A percentile compares a stretch with the other conserved stretches of the same genome.
These are phyloP conservation scores for Penicillium riverlandense DNA, from an alignment of 495 filamentous ascomycete genomes.

Conservation along the genomic window DNA sequence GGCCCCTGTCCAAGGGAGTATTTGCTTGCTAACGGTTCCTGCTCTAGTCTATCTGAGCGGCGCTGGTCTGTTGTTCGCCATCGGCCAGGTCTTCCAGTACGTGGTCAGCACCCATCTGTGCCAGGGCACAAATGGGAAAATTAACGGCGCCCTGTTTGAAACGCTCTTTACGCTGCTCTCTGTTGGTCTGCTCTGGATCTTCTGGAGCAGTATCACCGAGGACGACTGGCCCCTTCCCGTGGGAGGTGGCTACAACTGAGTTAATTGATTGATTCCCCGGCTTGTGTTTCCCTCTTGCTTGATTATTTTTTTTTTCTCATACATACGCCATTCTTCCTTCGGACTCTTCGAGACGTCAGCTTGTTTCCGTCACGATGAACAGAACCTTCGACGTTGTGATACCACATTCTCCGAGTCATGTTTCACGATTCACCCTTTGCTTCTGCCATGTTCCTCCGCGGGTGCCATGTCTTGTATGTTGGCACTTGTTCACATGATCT, in stretches of 20 bases:
- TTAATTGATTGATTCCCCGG: neutral
- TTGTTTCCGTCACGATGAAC: conserved; percentile 10
- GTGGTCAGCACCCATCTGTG: conserved; percentile 89
- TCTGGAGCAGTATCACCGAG: conserved; percentile 99
- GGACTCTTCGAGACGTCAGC: conserved; percentile 1
- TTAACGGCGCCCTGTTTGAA: conserved; percentile 90
- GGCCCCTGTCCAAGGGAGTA: neutral
- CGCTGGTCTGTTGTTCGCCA: conserved; percentile 75
- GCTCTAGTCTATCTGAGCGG: conserved; percentile 60
- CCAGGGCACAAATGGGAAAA: conserved; percentile 68
- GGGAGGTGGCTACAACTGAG: conserved; percentile 39
- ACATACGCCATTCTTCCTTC: conserved; percentile 12
- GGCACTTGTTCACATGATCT: conserved; percentile 4
- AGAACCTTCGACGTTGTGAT: conserved; percentile 21
- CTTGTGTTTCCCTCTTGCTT: conserved; percentile 2
- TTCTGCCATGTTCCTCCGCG: conserved; percentile 5
- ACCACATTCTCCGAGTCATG: conserved; percentile 23
- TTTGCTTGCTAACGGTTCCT: neutral
- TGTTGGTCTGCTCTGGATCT: conserved; percentile 79
- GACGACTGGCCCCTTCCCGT: conserved; percentile 89
- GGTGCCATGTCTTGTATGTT: conserved; percentile 7
- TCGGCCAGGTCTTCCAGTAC: conserved; percentile 93
- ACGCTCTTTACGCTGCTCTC: conserved; percentile 84
- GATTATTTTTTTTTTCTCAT: conserved; percentile 8
- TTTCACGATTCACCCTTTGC: conserved; percentile 20